Base-by-base conservation (phyloP, 2,329 filamentous ascomycete species). In the Metarhizium humberi region DNA sequence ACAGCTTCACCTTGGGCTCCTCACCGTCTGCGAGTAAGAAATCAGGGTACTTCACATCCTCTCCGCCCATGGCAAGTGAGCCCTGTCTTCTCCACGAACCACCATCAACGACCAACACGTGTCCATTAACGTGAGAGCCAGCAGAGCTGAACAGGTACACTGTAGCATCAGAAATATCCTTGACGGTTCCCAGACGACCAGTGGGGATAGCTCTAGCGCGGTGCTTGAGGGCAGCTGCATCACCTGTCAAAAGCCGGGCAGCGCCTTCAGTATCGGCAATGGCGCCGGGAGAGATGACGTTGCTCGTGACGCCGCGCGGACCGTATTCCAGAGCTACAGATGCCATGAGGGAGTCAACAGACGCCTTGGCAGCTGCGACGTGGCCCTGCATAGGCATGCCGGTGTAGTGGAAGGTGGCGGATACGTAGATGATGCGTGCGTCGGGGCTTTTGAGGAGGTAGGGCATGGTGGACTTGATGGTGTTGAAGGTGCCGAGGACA, bases 401-500 rank as follows among this genome's bases (percentile, higher is more conserved):
- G 1, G 87, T 87, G 74, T 92, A 96, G 74, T 97, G 92, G 64
- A 97, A 87, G 1, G 90, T 92, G 4, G 92, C 92, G 48, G 88
- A 94, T 58, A 97, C 81, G 70, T 92, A 95, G 64, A 96, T 82
- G 66, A 97, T 91, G 56, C 92, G 85, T 10, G 92, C 91, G 49
- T 63, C 61, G 1, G 88, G 85, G n/a, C 90, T 95, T 63, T 83
- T 78, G 13, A 90, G 72, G 3, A 99, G 81, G 64, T 95, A 80
- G 0, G 90, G 90, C 38, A 96, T 75, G 1, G 90, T 94, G 3
- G 92, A 91, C 74, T 97, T 97, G 66, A 96, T 79, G 3, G 91
- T 96, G 75, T 97, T 95, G 75, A 88, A 99, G 16, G 89, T 95
- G 36, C 94, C 94, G 40, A 97, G 72, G 3, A 96, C 87, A 68